Conservation (phyloP, 2,329 filamentous ascomycete genomes). For the Diplodia mutila region DNA sequence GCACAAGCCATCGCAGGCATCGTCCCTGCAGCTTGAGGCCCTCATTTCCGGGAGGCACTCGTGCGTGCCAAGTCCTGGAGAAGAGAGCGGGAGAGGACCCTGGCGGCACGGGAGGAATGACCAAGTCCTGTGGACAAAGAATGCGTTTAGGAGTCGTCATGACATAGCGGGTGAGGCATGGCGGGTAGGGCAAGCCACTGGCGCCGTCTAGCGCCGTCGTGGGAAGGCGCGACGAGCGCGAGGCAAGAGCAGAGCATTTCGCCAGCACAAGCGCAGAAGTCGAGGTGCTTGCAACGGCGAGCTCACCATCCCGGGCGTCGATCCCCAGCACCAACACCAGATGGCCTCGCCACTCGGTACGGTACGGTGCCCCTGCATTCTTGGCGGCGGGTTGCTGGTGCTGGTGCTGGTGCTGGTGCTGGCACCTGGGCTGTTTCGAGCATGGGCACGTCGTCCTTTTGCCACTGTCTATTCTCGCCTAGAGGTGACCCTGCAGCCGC, state of each 20-base stretch:
- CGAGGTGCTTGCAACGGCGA: too few species aligned
- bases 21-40: background rate
- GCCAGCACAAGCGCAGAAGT: too few species aligned
- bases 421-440: too few species aligned
- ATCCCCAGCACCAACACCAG: background rate
- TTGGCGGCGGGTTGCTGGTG: too few species aligned
- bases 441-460: too few species aligned
- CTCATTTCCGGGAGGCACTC: background rate
- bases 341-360: too few species aligned
- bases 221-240: background rate
- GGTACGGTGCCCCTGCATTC: too few species aligned
- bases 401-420: too few species aligned
- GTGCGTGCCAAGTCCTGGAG: background rate
- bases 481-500: background rate
- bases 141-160: background rate
- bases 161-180: conserved; percentile 6
- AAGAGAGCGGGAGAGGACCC: background rate
- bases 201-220: background rate
- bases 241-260: too few species aligned
- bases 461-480: too few species aligned
- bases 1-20: background rate
- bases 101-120: background rate
- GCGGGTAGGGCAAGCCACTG: background rate
- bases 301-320: conserved; percentile 14
- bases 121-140: background rate